phyloP scores from a whole-genome alignment of 2,329 filamentous ascomycete species.

The Epichloe amarillans region DNA sequence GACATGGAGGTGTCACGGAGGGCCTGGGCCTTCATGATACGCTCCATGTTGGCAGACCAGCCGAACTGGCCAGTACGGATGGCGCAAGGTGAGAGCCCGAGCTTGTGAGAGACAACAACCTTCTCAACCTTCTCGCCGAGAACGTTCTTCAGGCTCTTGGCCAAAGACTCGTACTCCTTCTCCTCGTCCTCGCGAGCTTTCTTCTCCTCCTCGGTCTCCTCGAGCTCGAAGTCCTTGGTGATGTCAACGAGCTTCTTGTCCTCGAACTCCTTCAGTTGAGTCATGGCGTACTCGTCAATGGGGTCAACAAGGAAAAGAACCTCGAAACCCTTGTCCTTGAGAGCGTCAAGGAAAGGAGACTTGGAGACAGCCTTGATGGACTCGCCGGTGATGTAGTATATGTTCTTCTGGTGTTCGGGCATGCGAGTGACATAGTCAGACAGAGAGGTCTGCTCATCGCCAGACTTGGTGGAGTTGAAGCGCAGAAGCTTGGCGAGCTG shows the following conservation, averaged over 20 bases:
- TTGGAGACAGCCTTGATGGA: slow-evolving; percentile 95
- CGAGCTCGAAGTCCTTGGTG: slow-evolving; percentile 99
- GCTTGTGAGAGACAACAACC: slow-evolving; percentile 98
- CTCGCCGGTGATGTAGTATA: slow-evolving; percentile 99
- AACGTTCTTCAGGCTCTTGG: slow-evolving; percentile 98
- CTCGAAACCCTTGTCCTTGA: slow-evolving; percentile 99
- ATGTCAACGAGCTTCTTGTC: slow-evolving; percentile 99
- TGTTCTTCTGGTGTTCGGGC: slow-evolving; percentile 99
- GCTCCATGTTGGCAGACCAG: slow-evolving; percentile 99
- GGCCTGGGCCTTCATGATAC: slow-evolving; percentile 99
- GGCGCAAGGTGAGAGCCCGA: slow-evolving; percentile 84
- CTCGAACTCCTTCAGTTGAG: slow-evolving; percentile 99
- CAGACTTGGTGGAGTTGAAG: slow-evolving; percentile 98
- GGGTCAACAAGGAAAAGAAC: slow-evolving; percentile 98
- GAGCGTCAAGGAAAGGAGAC: slow-evolving; percentile 96
- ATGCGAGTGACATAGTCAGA: slow-evolving; percentile 97
- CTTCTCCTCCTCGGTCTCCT: slow-evolving; percentile 99
- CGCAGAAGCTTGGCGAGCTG: slow-evolving; percentile 94
- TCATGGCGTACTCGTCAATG: slow-evolving; percentile 99
- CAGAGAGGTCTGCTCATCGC: slow-evolving; percentile 88
- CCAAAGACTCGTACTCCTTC: slow-evolving; percentile 92
- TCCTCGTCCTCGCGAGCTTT: slow-evolving; percentile 84
- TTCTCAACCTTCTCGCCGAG: slow-evolving; percentile 99
- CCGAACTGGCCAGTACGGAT: slow-evolving; percentile 99
- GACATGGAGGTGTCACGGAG: slow-evolving; percentile 99